A percentile compares a stretch with the other conserved stretches of the same genome.
Conservation (phyloP, 495 filamentous ascomycete species). For the Immersiella caudata region DNA sequence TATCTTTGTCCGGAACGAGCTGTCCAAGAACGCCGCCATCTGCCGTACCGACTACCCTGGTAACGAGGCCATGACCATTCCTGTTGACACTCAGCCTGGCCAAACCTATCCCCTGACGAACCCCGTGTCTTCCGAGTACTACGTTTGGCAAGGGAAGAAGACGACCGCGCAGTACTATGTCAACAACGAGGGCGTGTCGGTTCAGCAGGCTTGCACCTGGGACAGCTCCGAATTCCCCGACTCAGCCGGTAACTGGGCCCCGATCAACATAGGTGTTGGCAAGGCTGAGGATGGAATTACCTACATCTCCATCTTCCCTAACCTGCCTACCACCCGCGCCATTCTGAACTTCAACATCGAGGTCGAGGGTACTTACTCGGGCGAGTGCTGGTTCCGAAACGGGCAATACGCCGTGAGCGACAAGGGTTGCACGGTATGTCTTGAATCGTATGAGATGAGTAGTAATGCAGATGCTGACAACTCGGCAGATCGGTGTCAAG, state of each 20-base stretch:
- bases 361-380: conserved; percentile 65
- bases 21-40: conserved; percentile 65
- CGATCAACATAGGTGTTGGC: conserved; percentile 85
- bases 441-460: background rate
- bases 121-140: conserved; percentile 71
- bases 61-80: conserved; percentile 81
- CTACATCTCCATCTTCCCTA: conserved; percentile 81
- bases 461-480: conserved; percentile 22
- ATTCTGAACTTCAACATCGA: conserved; percentile 73
- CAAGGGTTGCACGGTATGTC: conserved; percentile 73
- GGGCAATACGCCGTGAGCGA: conserved; percentile 57
- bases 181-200: conserved; percentile 72
- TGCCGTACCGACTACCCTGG: conserved; percentile 98
- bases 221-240: conserved; percentile 54
- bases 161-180: conserved; percentile 98
- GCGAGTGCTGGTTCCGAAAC: conserved; percentile 70
- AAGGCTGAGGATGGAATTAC: conserved; percentile 62
- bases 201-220: conserved; percentile 80
- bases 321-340: conserved; percentile 60
- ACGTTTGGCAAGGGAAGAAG: conserved; percentile 67
- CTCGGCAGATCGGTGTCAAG: conserved; percentile 42
- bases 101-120: conserved; percentile 65
- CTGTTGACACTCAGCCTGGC: conserved; percentile 63
- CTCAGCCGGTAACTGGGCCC: conserved; percentile 81
- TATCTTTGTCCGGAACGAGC: conserved; percentile 72